Percentiles rank a stretch among this genome's conserved stretches.
These are phyloP conservation scores for Candida silvicultrix DNA, from an alignment of 805 yeast species.

Conservation along the genomic window DNA sequence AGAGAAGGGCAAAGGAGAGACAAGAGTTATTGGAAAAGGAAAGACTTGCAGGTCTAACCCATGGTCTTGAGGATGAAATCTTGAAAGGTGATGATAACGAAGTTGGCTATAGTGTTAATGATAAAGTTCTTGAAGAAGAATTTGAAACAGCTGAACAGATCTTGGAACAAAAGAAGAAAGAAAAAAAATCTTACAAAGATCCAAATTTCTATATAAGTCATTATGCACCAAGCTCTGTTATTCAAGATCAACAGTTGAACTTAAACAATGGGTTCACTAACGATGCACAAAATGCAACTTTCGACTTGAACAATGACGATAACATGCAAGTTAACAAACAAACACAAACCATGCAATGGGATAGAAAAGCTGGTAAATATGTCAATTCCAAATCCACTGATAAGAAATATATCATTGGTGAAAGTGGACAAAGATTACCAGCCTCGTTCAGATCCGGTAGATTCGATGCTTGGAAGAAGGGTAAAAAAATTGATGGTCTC, in stretches of 20 bases:
- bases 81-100: constrained; percentile 44
- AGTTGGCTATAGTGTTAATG: constrained; percentile 41
- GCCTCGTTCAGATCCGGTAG: constrained; percentile 89
- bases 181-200: constrained; percentile 57
- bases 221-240: constrained; percentile 73
- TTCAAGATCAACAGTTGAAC: constrained; percentile 75
- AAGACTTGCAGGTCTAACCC: constrained; percentile 68
- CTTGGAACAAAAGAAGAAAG: constrained; percentile 19
- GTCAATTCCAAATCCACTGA: constrained; percentile 75
- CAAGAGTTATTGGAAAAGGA: constrained; percentile 64
- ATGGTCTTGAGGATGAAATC: constrained; percentile 68
- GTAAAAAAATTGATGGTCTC: constrained; percentile 48
- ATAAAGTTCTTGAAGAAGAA: constrained; percentile 29
- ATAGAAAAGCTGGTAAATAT: constrained; percentile 85
- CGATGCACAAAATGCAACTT: constrained; percentile 80
- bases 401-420: constrained; percentile 87
- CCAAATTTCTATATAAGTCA: constrained; percentile 79
- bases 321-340: constrained; percentile 64
- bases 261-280: constrained; percentile 62
- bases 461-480: constrained; percentile 86
- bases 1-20: constrained; percentile 68
- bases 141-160: constrained; percentile 35
- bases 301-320: constrained; percentile 77
- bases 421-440: constrained; percentile 87
- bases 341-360: constrained; percentile 77